A percentile compares a stretch with the other conserved stretches of the same genome.
phyloP scores from a whole-genome alignment of 345 rosid species.

The Hirschfeldia incana region DNA sequence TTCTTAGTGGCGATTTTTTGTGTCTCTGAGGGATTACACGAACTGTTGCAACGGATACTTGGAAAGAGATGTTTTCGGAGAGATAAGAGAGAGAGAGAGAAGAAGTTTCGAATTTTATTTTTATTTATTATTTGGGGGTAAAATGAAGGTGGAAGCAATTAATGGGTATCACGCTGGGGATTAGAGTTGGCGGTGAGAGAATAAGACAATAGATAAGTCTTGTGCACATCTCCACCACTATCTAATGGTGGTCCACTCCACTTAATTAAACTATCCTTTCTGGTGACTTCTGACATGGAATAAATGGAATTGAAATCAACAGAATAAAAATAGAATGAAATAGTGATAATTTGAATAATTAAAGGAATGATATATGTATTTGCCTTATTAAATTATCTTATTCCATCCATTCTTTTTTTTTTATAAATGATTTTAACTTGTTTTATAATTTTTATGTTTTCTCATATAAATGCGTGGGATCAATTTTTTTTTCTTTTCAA shows the following conservation, averaged over 20 bases:
- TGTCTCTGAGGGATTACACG: not conserved
- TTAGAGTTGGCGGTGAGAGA: constrained; percentile 9
- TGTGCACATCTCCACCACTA: constrained; percentile 18
- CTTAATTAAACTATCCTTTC: not conserved
- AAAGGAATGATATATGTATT: too few relatives aligned
- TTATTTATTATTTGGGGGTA: not conserved
- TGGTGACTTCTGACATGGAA: too few relatives aligned
- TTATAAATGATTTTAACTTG: too few relatives aligned
- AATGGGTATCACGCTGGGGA: constrained; percentile 33
- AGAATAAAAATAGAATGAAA: too few relatives aligned
- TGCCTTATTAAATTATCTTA: too few relatives aligned
- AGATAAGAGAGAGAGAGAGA: not conserved
- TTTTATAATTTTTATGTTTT: too few relatives aligned
- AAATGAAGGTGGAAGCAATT: not conserved
- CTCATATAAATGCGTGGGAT: too few relatives aligned
- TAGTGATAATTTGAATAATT: too few relatives aligned
- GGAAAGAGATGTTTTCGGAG: constrained; percentile 27
- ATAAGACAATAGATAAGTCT: not conserved
- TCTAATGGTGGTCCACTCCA: not conserved
- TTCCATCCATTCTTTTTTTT: too few relatives aligned
- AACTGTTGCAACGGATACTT: constrained; percentile 38
- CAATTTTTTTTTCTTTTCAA: too few relatives aligned
- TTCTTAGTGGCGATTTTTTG: not conserved
- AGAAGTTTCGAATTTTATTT: not conserved
- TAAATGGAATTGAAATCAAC: too few relatives aligned